phyloP scores from a whole-genome alignment of 768 basidiomycete genomes.

The Kwoniella heveanensis region DNA sequence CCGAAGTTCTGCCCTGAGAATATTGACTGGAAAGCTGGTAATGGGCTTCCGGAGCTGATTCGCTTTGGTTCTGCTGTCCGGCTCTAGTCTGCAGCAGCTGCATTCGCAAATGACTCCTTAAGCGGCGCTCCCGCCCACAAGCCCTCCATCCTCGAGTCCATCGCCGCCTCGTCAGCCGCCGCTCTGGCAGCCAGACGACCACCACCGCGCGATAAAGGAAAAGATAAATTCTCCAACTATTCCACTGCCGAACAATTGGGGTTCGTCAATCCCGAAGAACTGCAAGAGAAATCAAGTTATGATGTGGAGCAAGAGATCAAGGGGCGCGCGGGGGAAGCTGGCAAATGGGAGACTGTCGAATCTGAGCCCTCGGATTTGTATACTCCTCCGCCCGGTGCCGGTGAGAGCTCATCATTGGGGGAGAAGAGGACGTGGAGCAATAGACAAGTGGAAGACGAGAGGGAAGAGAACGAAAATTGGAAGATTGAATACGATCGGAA shows the following conservation, averaged over 20 bases:
- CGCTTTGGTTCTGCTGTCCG: not conserved
- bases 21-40: no score
- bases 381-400: not conserved
- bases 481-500: conserved; percentile 68
- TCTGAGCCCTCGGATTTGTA: not conserved
- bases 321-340: conserved; percentile 21
- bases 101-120: conserved; percentile 75
- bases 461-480: conserved; percentile 36
- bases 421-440: conserved; percentile 25
- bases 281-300: conserved; percentile 63
- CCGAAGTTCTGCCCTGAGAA: no score
- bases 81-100: conserved; percentile 60
- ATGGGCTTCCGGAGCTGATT: no score
- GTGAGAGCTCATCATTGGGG: not conserved
- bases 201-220: conserved; percentile 25
- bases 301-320: conserved; percentile 61
- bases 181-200: conserved; percentile 50
- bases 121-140: conserved; percentile 59
- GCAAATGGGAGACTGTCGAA: conserved; percentile 16
- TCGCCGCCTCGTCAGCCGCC: conserved; percentile 47
- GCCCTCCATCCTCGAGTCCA: conserved; percentile 47
- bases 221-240: conserved; percentile 70
- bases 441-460: conserved; percentile 25
- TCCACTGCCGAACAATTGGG: conserved; percentile 83
- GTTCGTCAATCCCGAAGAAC: conserved; percentile 67